Conservation (phyloP, 306 rosid genomes). For the Fragaria iinumae region DNA sequence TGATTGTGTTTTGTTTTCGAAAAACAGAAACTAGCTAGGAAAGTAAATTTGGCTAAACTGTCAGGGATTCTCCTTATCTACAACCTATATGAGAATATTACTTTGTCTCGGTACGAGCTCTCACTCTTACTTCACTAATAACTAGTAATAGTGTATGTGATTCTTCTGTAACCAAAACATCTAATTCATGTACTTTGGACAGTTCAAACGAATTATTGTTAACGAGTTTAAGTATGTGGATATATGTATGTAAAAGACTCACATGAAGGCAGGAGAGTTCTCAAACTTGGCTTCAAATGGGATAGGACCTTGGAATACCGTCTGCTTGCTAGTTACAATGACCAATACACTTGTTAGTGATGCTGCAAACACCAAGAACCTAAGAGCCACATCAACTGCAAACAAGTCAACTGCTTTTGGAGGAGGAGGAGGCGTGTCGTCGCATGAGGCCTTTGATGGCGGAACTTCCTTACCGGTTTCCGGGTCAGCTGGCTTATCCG, state of each 20-base stretch:
- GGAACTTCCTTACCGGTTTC: constrained; percentile 39
- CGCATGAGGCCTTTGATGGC: constrained; percentile 3
- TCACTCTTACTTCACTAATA: too few species aligned
- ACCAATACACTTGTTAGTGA: constrained; percentile 57
- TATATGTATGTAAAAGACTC: constrained; percentile 24
- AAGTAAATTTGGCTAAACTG: background rate
- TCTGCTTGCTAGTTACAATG: constrained; percentile 66
- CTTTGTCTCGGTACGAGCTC: too few species aligned
- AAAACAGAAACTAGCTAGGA: background rate
- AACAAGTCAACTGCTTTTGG: constrained; percentile 25
- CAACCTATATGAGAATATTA: background rate
- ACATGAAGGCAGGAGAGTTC: constrained; percentile 81
- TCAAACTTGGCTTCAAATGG: constrained; percentile 49
- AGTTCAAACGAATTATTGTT: background rate
- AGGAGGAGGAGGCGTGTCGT: background rate
- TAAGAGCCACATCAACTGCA: constrained; percentile 40
- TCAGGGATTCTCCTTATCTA: too few species aligned
- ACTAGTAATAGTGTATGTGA: background rate
- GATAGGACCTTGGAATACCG: constrained; percentile 11
- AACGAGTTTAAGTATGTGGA: background rate
- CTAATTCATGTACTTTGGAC: background rate
- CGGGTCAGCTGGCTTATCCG: constrained; percentile 46
- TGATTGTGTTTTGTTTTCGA: background rate
- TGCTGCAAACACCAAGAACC: constrained; percentile 68
- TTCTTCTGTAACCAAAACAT: background rate